phyloP scores from a whole-genome alignment of 441 rosid species.

The Manihot esculenta region DNA sequence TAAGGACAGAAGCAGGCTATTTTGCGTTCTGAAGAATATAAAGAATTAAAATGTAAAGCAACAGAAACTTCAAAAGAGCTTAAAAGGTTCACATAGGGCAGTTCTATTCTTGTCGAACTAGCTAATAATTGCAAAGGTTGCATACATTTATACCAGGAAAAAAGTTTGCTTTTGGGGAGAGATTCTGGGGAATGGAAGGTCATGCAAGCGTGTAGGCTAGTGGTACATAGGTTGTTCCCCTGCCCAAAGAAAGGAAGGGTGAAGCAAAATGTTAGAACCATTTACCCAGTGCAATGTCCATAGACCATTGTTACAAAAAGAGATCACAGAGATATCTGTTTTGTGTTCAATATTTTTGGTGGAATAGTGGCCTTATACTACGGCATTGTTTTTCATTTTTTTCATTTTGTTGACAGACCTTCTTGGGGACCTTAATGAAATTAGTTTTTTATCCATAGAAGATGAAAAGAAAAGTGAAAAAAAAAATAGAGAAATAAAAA shows the following conservation, averaged over 20 bases:
- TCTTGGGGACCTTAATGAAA: not conserved
- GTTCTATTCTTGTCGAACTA: not conserved
- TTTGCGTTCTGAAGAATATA: not conserved
- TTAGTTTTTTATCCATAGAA: not conserved
- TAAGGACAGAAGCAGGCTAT: not conserved
- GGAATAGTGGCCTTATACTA: not conserved
- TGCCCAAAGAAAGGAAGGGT: too few species aligned
- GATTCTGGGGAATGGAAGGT: too few species aligned
- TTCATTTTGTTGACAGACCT: too few species aligned
- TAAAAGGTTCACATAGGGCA: not conserved
- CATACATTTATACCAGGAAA: not conserved
- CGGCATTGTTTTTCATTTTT: not conserved
- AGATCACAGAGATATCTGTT: not conserved
- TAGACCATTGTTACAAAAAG: not conserved
- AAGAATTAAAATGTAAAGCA: not conserved
- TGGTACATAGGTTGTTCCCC: not conserved
- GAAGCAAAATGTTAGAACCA: too few species aligned
- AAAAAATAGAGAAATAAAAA: too few species aligned
- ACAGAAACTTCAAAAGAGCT: not conserved
- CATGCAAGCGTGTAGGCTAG: not conserved
- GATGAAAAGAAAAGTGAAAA: not conserved
- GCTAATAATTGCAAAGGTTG: not conserved
- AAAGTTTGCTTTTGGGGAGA: too few species aligned
- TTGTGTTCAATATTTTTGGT: not conserved
- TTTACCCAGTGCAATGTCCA: too few species aligned